These are phyloP conservation scores for Mycosphaerella arachidis DNA, from an alignment of 2,329 filamentous ascomycete genomes.

Conservation along the genomic window DNA sequence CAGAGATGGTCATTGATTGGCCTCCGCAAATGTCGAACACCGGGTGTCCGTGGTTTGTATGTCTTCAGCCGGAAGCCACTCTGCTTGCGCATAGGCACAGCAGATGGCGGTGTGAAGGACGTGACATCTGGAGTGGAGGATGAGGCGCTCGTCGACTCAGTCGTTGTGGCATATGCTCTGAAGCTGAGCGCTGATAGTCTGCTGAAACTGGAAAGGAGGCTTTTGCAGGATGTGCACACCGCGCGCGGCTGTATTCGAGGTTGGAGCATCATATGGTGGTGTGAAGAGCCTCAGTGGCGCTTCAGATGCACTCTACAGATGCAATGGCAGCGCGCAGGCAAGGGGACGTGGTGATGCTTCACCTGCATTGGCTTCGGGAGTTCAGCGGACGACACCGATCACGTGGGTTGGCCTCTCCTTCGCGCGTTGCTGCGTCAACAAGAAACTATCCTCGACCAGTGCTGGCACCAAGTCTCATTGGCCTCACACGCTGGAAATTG, in stretches of 20 bases:
- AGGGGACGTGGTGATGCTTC: not conserved
- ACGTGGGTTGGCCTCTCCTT: not conserved
- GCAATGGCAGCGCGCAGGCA: not conserved
- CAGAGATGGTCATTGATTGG: slow-evolving; percentile 95
- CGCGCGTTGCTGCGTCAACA: not conserved
- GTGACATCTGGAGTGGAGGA: slow-evolving; percentile 25
- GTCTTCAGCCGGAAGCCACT: slow-evolving; percentile 60
- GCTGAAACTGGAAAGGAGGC: slow-evolving; percentile 42
- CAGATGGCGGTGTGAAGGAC: slow-evolving; percentile 34
- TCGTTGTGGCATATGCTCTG: slow-evolving; percentile 50
- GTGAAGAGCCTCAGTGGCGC: not conserved
- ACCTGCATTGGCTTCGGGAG: not conserved
- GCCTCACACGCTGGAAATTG: not conserved
- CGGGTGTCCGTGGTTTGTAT: slow-evolving; percentile 90
- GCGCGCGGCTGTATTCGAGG: slow-evolving; percentile 51
- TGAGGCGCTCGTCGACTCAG: slow-evolving; percentile 26
- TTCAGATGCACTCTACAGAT: not conserved
- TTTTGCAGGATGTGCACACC: slow-evolving; percentile 47
- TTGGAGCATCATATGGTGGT: slow-evolving; percentile 55
- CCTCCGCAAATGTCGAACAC: slow-evolving; percentile 82
- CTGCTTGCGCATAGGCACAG: slow-evolving; percentile 31
- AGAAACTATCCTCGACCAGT: not conserved
- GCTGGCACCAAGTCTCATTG: not conserved
- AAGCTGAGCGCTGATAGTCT: slow-evolving; percentile 20
- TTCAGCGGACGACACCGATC: not conserved